Evolutionary conservation across 768 basidiomycete species (phyloP), one percentile per base, ranked within the genome.

Genomic region (Mycena amicta): DNA sequence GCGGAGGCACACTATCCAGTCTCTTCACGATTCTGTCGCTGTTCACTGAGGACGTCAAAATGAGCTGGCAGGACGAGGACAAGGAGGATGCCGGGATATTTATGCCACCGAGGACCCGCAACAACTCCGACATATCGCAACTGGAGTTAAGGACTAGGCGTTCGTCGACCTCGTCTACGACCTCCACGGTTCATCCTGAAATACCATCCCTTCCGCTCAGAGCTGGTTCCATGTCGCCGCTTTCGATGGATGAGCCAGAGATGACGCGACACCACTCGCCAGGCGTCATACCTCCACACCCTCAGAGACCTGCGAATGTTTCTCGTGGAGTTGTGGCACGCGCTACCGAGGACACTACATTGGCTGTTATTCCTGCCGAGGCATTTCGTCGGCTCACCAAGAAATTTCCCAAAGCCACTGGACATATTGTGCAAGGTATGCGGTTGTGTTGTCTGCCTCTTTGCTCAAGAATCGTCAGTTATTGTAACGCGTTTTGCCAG

Each of bases 351-450:
- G 97, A 99, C 67, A 92, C 92, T 4, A 98, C 97, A 2, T 77
- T 99, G 20, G 97, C 96, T n/a, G 96, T 99, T 11, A 98, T 99
- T 55, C 97, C 97, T 25, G 96, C 97, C 2, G 95, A 98, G 71
- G 97, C 96, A 3, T 99, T 99, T 75, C 81, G 90, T 55, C 81
- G 95, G 50, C 77, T 99, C 39, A 98, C 96, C 2, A 93, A 95
- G 74, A 95, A 96, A 70, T 97, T 90, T 66, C 97, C 97, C 0
- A 98, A 98, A 67, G 95, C 97, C 3, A 92, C 95, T 33, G 95
- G 95, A 3, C 94, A 95, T 66, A 95, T 98, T 57, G 93, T 97
- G 0, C 93, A 95, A 83, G 93, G 94, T 87, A 67, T 31, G 69
- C 59, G 50, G 66, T 5, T 55, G 50, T n/a, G n/a, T n/a, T n/a